A percentile compares a stretch with the other conserved stretches of the same genome.
Conservation (phyloP, 495 filamentous ascomycete genomes). For the Talaromyces liani region DNA sequence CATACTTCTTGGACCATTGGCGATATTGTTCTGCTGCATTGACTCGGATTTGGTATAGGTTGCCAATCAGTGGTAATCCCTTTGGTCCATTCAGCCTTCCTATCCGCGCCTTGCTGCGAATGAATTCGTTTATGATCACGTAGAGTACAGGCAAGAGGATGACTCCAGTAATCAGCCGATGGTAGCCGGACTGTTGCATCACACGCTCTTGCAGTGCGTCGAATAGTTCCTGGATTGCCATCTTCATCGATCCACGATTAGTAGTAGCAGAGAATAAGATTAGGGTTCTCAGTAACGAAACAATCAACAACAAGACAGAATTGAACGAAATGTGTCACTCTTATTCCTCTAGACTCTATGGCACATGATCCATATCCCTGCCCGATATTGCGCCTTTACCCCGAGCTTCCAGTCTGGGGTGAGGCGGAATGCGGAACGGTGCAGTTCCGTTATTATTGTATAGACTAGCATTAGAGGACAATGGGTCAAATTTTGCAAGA, state of each 20-base stretch:
- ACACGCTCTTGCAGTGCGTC: not conserved
- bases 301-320: not conserved
- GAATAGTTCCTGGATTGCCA: not conserved
- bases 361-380: not conserved
- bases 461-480: not conserved
- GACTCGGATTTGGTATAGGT: constrained; percentile 49
- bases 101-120: constrained; percentile 41
- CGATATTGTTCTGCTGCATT: constrained; percentile 57
- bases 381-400: not conserved
- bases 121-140: constrained; percentile 45
- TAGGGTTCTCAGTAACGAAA: not conserved
- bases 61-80: constrained; percentile 55
- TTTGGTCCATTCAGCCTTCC: constrained; percentile 45
- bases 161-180: not conserved
- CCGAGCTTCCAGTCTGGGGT: not conserved
- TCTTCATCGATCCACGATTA: not conserved
- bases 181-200: not conserved
- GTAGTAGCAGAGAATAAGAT: not conserved
- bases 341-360: not conserved
- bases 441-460: not conserved
- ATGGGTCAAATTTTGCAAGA: not conserved
- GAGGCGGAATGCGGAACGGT: not conserved
- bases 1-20: constrained; percentile 49
- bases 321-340: not conserved
- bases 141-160: constrained; percentile 16